Conservation (phyloP, 2,329 filamentous ascomycete species). For the Colletotrichum sp. region DNA sequence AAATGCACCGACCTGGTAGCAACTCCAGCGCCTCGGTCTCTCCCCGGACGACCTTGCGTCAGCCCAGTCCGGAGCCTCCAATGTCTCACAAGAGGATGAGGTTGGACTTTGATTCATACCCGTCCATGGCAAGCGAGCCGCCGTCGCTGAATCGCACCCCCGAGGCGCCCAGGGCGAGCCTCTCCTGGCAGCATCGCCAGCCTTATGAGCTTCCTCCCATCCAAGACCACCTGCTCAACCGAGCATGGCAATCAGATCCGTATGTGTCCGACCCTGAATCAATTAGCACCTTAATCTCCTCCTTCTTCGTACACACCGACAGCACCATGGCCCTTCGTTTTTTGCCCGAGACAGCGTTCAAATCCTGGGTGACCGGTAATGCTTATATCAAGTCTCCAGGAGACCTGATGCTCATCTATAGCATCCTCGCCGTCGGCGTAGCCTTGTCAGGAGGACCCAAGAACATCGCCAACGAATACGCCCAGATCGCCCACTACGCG, state of each 20-base stretch:
- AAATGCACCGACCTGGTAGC: constrained; percentile 44
- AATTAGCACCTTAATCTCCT: constrained; percentile 40
- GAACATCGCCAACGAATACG: constrained; percentile 42
- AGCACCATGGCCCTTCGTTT: constrained; percentile 46
- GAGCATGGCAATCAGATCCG: constrained; percentile 56
- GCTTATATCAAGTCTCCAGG: constrained; percentile 42
- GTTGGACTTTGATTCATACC: constrained; percentile 51
- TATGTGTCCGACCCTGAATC: constrained; percentile 49
- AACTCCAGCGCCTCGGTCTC: constrained; percentile 54
- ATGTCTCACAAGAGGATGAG: constrained; percentile 54
- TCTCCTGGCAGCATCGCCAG: constrained; percentile 40
- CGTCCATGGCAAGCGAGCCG: constrained; percentile 35
- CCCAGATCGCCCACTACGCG: constrained; percentile 62
- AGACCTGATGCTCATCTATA: constrained; percentile 53
- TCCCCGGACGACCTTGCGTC: constrained; percentile 43
- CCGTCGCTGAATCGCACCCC: constrained; percentile 34
- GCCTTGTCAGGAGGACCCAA: constrained; percentile 42
- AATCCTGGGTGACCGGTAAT: constrained; percentile 38
- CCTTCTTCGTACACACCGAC: constrained; percentile 48
- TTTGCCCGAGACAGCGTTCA: constrained; percentile 44
- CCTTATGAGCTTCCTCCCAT: constrained; percentile 49
- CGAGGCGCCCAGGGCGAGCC: constrained; percentile 41
- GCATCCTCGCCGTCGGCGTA: constrained; percentile 43
- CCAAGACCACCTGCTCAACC: constrained; percentile 52
- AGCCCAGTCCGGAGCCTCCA: constrained; percentile 31